These are phyloP conservation scores for Hypoxylon sp. DNA, from an alignment of 2,329 filamentous ascomycete species.

Conservation along the genomic window DNA sequence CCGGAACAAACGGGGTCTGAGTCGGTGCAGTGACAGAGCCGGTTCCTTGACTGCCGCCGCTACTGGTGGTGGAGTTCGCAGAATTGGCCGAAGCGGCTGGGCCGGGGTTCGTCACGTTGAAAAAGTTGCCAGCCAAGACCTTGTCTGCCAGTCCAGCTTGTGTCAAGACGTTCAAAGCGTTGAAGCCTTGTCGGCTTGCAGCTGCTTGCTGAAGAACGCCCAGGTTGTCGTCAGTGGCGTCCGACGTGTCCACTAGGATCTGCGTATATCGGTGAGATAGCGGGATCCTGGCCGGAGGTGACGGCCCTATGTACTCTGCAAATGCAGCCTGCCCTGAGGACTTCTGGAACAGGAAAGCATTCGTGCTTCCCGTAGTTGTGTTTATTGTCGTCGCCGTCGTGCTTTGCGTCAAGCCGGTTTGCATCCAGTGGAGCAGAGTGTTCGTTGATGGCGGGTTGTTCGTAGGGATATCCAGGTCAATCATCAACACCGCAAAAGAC, in stretches of 20 bases:
- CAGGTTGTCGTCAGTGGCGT: conserved; percentile 45
- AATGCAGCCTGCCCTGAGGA: conserved; percentile 45
- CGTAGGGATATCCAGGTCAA: conserved; percentile 65
- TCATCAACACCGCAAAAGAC: conserved; percentile 61
- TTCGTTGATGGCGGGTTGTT: conserved; percentile 56
- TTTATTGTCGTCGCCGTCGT: conserved; percentile 44
- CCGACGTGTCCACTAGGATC: conserved; percentile 54
- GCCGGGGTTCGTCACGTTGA: conserved; percentile 55
- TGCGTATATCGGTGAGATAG: conserved; percentile 54
- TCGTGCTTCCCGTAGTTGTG: conserved; percentile 44
- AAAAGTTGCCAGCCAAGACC: conserved; percentile 56
- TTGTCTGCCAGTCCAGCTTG: conserved; percentile 52
- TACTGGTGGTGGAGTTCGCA: conserved; percentile 20
- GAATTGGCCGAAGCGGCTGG: conserved; percentile 37
- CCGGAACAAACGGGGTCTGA: conserved; percentile 40
- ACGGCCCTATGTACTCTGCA: conserved; percentile 50
- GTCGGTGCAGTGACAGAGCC: conserved; percentile 38
- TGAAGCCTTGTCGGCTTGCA: conserved; percentile 48
- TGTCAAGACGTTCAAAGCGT: conserved; percentile 47
- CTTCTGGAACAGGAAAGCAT: conserved; percentile 46
- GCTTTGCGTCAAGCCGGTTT: conserved; percentile 57
- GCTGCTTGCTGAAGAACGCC: conserved; percentile 49
- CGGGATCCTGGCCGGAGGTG: conserved; percentile 51
- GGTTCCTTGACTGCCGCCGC: conserved; percentile 33
- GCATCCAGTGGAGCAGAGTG: conserved; percentile 62